Percentiles rank a stretch among this genome's conserved stretches.
These are phyloP conservation scores for Eimeria sp. DNA, from an alignment of 169 alveolate species.

Conservation along the genomic window DNA sequence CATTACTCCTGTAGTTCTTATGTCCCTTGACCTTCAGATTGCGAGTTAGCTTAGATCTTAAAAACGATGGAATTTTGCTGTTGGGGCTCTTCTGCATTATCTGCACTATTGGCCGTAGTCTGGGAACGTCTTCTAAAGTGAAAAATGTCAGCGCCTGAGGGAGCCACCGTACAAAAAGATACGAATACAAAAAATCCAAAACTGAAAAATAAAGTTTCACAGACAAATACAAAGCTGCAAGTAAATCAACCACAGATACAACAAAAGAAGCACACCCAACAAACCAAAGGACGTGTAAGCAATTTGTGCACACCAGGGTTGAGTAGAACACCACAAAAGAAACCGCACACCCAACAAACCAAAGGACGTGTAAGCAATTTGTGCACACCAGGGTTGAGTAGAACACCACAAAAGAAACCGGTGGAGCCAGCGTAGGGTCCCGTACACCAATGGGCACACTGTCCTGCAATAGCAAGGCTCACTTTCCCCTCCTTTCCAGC, in stretches of 20 bases:
- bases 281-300: no score
- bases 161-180: not conserved
- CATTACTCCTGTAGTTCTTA: slow-evolving; percentile 2
- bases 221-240: not conserved
- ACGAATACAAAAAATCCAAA: not conserved
- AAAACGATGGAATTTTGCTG: slow-evolving; percentile 76
- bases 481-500: slow-evolving; percentile 95
- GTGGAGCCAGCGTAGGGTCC: no score
- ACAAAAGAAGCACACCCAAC: no score
- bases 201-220: not conserved
- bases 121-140: slow-evolving; percentile 67
- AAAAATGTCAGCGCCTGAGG: slow-evolving; percentile 79
- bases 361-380: no score
- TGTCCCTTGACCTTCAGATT: slow-evolving; percentile 47
- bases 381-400: no score
- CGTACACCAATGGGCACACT: no score
- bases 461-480: not conserved
- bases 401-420: no score
- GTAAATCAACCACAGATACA: no score
- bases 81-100: slow-evolving; percentile 81
- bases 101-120: slow-evolving; percentile 62
- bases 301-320: no score
- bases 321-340: no score
- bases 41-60: slow-evolving; percentile 53
- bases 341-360: no score